A percentile compares a stretch with the other conserved stretches of the same genome.
Evolutionary conservation across 768 basidiomycete species (phyloP).

Genomic region (Rhizopogon vinicolor): DNA sequence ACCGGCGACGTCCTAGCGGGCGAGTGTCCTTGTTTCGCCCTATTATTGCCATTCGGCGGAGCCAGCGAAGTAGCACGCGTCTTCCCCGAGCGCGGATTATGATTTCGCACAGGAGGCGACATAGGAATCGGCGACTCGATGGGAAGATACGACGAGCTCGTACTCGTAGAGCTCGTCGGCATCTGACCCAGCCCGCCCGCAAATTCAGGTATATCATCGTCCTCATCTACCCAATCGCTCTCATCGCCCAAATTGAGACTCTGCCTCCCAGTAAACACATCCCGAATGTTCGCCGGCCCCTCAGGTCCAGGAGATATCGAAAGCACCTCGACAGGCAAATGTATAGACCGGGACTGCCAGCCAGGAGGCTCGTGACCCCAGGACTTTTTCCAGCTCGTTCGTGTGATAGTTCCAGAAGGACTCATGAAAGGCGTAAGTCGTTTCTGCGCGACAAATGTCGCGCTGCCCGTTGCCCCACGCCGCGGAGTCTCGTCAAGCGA

Average conservation of each 20-base stretch:
- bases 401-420: conserved; percentile 49
- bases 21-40: conserved; percentile 52
- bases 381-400: conserved; percentile 84
- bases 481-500: conserved; percentile 45
- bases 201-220: conserved; percentile 69
- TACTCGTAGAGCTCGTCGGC: conserved; percentile 22
- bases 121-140: conserved; percentile 36
- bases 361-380: conserved; percentile 88
- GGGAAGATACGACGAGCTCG: conserved; percentile 18
- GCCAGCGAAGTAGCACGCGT: conserved; percentile 19
- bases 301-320: conserved; percentile 52
- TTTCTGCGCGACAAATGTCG: conserved; percentile 82
- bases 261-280: conserved; percentile 74
- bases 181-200: conserved; percentile 75
- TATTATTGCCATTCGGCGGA: conserved; percentile 22
- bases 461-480: conserved; percentile 32
- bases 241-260: conserved; percentile 66
- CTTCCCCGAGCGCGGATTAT: conserved; percentile 33
- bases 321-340: conserved; percentile 73
- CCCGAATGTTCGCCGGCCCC: conserved; percentile 48
- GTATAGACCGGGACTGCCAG: conserved; percentile 65
- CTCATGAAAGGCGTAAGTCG: conserved; percentile 68
- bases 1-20: conserved; percentile 57
- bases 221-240: conserved; percentile 86
- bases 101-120: conserved; percentile 49